These are phyloP conservation scores for Fomitopsis palustris DNA, from an alignment of 1,284 basidiomycete species.

Conservation along the genomic window DNA sequence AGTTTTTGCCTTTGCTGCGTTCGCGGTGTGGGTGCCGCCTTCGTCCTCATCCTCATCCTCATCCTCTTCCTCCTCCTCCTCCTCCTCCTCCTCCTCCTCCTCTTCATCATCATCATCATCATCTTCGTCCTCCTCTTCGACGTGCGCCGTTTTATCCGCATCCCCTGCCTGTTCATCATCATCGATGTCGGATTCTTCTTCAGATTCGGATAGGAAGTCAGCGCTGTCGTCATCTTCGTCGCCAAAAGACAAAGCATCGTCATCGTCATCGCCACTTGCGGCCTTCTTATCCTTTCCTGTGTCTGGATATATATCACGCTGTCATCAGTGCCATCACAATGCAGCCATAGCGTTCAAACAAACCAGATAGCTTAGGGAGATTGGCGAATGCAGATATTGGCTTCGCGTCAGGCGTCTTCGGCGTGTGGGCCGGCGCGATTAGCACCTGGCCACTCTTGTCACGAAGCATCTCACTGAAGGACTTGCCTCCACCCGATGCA, in stretches of 20 bases:
- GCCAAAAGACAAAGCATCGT: slow-evolving; percentile 12
- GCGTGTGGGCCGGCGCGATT: slow-evolving; percentile 13
- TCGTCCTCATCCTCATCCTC: not conserved
- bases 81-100: slow-evolving; percentile 24
- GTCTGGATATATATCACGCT: not conserved
- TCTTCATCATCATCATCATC: slow-evolving; percentile 19
- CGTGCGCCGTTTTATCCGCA: slow-evolving; percentile 1
- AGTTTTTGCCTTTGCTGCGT: not conserved
- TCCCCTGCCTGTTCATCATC: slow-evolving; percentile 30
- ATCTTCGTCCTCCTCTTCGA: slow-evolving; percentile 27
- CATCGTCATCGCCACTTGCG: slow-evolving; percentile 9
- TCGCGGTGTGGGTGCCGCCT: not conserved
- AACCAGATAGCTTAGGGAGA: not conserved
- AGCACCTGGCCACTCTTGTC: slow-evolving; percentile 22
- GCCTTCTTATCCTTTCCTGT: not conserved
- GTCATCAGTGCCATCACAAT: not conserved
- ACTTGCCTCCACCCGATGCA: slow-evolving; percentile 31
- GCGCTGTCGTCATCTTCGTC: slow-evolving; percentile 10
- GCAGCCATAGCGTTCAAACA: not conserved
- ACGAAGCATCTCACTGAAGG: slow-evolving; percentile 40
- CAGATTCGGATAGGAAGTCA: slow-evolving; percentile 1
- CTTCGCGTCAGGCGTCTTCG: slow-evolving; percentile 10
- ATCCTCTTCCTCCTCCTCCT: slow-evolving; percentile 14
- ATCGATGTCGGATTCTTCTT: slow-evolving; percentile 23
- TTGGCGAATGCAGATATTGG: slow-evolving; percentile 19